These are phyloP conservation scores for Pseudocercospora vitis DNA, from an alignment of 2,329 filamentous ascomycete species.

Conservation along the genomic window DNA sequence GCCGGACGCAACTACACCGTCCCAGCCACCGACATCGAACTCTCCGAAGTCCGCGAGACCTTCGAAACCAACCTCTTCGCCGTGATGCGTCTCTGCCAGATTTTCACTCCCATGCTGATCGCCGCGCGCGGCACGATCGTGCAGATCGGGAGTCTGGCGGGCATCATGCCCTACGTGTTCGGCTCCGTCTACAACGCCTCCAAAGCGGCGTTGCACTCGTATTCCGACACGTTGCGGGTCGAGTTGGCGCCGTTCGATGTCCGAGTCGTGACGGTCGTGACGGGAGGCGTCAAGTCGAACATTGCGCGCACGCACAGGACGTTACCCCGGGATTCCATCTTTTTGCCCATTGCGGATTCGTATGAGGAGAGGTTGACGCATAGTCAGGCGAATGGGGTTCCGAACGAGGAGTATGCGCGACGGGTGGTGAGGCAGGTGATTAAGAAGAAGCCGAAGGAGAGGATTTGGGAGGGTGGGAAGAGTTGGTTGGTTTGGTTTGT, in stretches of 20 bases:
- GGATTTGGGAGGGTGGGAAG: conserved; percentile 56
- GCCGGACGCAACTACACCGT: conserved; percentile 52
- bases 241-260: conserved; percentile 56
- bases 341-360: conserved; percentile 52
- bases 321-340: conserved; percentile 52
- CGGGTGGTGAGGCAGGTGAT: conserved; percentile 57
- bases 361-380: conserved; percentile 55
- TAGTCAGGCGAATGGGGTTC: conserved; percentile 55
- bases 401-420: conserved; percentile 54
- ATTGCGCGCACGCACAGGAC: conserved; percentile 55
- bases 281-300: conserved; percentile 60
- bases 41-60: conserved; percentile 47
- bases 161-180: conserved; percentile 46
- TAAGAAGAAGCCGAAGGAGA: conserved; percentile 38
- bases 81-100: conserved; percentile 59
- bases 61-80: conserved; percentile 59
- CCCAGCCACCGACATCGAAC: conserved; percentile 56
- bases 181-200: conserved; percentile 56
- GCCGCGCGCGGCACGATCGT: conserved; percentile 47
- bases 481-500: conserved; percentile 52
- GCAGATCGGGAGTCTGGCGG: conserved; percentile 48
- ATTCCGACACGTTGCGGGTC: conserved; percentile 58
- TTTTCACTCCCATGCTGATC: conserved; percentile 56
- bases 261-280: conserved; percentile 52
- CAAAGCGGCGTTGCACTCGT: conserved; percentile 61